Evolutionary conservation across 2,329 filamentous ascomycete species (phyloP), one percentile per base, ranked within the genome.

Genomic region (Aspergillus intermedius): DNA sequence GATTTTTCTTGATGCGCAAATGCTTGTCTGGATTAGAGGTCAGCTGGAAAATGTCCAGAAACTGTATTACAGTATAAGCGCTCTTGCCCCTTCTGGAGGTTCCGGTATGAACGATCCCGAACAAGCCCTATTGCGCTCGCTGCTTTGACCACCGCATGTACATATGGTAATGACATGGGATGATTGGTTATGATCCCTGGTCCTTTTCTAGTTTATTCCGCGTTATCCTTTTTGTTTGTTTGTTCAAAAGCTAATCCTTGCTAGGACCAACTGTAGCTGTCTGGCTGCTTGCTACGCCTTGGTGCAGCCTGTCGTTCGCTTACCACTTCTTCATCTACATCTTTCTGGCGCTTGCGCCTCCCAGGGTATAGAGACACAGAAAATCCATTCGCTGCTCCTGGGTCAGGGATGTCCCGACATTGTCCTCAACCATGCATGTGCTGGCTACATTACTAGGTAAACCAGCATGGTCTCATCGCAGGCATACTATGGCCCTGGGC

Each of bases 401-500:
- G 34, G 34, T 35, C 34, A 35, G 34, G 34, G 34, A 35, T 35
- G 15, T 13, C 34, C 34, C 10, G 25, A 30, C 25, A 30, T 30
- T 30, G 25, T 35, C 15, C 34, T n/a, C n/a, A n/a, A n/a, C 15
- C 15, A 17, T n/a, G 34, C 34, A 35, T 17, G 13, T 35, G n/a
- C 34, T 35, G 34, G 34, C 13, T 35, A 35, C 15, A 7, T 17
- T 35, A 17, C 34, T 35, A 17, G 34, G 34, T 9, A 35, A 13
- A n/a, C 13, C 34, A n/a, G 13, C 34, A 35, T 35, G 34, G 34
- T 35, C 15, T 30, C 25, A 30, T 30, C 25, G 25, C 34, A 35
- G 5, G 34, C 34, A 35, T 35, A 35, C 34, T 35, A 49, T 30
- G 21, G 21, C 21, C 49, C 46, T 49, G 28, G 45, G 40, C 43